Evolutionary conservation across 345 rosid species (phyloP), one percentile per base, ranked within the genome.

Genomic region (Syzygium jambos): DNA sequence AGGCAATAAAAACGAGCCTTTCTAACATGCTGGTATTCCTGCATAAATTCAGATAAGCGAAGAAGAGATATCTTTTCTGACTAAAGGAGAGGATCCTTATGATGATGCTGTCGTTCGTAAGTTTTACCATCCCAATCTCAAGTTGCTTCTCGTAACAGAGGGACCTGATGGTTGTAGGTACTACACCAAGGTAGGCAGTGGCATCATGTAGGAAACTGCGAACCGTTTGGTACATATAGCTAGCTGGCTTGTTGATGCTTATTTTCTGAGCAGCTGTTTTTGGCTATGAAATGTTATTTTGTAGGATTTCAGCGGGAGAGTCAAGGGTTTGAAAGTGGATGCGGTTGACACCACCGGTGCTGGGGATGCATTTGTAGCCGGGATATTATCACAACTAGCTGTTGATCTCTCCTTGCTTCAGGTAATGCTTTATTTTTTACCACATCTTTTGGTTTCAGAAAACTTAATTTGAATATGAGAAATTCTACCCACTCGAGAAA

Each of bases 291-390:
- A 11, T 41, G 25, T 57, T 52, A 15, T 59, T 38, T 41, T 89
- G 85, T 93, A 98, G 99, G 94, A 93, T 16, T 96, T 98, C 90
- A 94, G 87, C 11, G 98, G 99, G 56, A 94, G 95, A 92, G 99
- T 96, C 38, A 87, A 89, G 73, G 98, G 99, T 29, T 80, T 98
- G 53, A 94, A 93, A 92, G 99, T 95, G 68, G 96, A 95, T 27
- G 95, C 95, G 3, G 93, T 98, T 53, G 99, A 98, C 92, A 94
- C 98, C 49, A 98, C 98, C 16, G 99, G 99, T 89, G 99, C 99
- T 16, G 99, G 99, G 5, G 99, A 98, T 94, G 99, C 99, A 53
- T 98, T 98, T 92, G 98, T 98, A 38, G 99, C 98, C 1, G 98
- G 98, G 88, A 90, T 92, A 84, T 88, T 96, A 87, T 91, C 92